Evolutionary conservation across 768 basidiomycete species (phyloP), one percentile per base, ranked within the genome.

Genomic region (Mycena belliarum): DNA sequence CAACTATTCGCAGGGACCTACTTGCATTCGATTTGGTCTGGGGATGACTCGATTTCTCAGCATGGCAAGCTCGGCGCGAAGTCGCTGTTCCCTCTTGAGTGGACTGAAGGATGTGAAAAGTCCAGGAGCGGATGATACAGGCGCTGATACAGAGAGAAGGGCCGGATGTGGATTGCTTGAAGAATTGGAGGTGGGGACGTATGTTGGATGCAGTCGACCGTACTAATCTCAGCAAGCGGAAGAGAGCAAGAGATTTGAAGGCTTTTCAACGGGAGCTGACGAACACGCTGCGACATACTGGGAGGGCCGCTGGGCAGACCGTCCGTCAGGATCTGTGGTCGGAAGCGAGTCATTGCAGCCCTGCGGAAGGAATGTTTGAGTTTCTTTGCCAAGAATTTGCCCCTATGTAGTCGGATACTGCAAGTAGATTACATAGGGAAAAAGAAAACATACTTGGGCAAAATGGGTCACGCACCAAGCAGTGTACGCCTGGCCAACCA

Each of bases 21-120:
- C 14, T 33, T 47, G 46, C 16, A 37, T 21, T 11, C 20, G 37
- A n/a, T n/a, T 18, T 38, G 37, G 12, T n/a, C 37, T 38, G 37
- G 2, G 18, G 12, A 38, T 38, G 12, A 4, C 37, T 6, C 28
- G 18, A 16, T 21, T 43, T 21, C 55, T 41, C 24, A 41, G 33
- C 43, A 44, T n/a, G 24, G n/a, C n/a, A n/a, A 56, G 41, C 41
- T 49, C 37, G 32, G 20, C 37, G 41, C 55, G 48, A 11, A 56
- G 24, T 24, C 3, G 15, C 1, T 56, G 23, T 44, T 56, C 55
- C 55, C 45, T 44, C 26, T 57, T 48, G 18, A 57, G 35, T 43
- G 49, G 37, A 35, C 49, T 57, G 33, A 38, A 3, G 23, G 55
- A 37, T 25, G 55, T 49, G 21, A 57, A 57, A 28, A 57, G 24